Percentiles rank a stretch among this genome's conserved stretches.
These are phyloP conservation scores for Melanogaster broomeanus DNA, from an alignment of 768 basidiomycete species.

Conservation along the genomic window DNA sequence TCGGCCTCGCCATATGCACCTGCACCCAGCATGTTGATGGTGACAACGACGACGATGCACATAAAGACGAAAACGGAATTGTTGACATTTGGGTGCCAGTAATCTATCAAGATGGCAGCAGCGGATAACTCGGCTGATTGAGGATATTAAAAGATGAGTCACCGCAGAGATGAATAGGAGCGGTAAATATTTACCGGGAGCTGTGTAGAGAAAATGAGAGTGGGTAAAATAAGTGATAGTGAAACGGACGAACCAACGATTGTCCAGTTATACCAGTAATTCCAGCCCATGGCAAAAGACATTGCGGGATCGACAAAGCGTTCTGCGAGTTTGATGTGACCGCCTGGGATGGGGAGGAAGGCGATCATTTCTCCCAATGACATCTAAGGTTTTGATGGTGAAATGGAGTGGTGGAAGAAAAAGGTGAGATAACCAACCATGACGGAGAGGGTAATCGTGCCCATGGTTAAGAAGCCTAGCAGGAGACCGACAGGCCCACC, in stretches of 20 bases:
- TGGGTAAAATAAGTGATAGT: background rate
- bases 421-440: conserved; percentile 49
- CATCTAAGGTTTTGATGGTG: conserved; percentile 41
- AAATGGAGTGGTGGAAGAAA: background rate
- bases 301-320: conserved; percentile 80
- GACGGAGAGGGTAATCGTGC: conserved; percentile 67
- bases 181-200: conserved; percentile 21
- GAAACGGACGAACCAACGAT: conserved; percentile 17
- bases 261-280: conserved; percentile 48
- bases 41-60: conserved; percentile 71
- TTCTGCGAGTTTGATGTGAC: conserved; percentile 78
- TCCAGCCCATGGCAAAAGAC: conserved; percentile 58
- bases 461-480: conserved; percentile 68
- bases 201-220: conserved; percentile 9
- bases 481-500: conserved; percentile 78
- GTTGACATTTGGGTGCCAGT: conserved; percentile 59
- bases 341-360: conserved; percentile 77
- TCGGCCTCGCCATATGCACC: conserved; percentile 84
- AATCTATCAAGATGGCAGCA: conserved; percentile 74
- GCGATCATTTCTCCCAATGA: conserved; percentile 65
- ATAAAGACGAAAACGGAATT: conserved; percentile 82
- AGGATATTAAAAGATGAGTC: conserved; percentile 6
- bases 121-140: conserved; percentile 33
- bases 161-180: background rate
- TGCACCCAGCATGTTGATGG: conserved; percentile 75